Evolutionary conservation across 139 green algal species (phyloP).

Genomic region (Ostreobium quekettii): DNA sequence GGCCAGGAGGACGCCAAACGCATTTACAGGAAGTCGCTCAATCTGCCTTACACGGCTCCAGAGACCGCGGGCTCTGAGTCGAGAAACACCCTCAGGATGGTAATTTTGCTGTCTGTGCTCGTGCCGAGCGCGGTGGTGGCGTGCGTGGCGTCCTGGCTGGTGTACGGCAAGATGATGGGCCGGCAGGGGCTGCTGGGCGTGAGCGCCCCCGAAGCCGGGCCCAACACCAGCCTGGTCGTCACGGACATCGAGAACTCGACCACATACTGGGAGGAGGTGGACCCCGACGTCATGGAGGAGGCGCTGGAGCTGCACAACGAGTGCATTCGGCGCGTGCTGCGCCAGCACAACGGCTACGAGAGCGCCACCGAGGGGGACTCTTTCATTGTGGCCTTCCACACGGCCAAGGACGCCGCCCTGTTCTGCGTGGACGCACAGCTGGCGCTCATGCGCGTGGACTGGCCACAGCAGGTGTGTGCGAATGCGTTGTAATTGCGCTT

Average conservation of each 20-base stretch:
- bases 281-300: conserved; percentile 32
- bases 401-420: conserved; percentile 31
- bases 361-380: conserved; percentile 34
- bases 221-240: conserved; percentile 22
- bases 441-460: conserved; percentile 18
- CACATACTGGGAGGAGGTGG: conserved; percentile 35
- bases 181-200: neutral
- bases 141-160: neutral
- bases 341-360: conserved; percentile 29
- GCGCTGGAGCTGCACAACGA: conserved; percentile 36
- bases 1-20: neutral
- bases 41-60: neutral
- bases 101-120: neutral
- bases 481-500: too few species aligned
- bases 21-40: neutral
- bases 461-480: conserved; percentile 21
- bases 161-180: neutral
- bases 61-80: neutral
- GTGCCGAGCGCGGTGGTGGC: neutral
- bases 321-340: conserved; percentile 17
- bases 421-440: conserved; percentile 32
- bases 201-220: neutral
- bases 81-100: neutral
- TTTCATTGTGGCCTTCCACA: conserved; percentile 43
- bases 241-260: conserved; percentile 33